Evolutionary conservation across 208 protist species (phyloP), one percentile per base, ranked within the genome.

Genomic region (Phytomonas francai): DNA sequence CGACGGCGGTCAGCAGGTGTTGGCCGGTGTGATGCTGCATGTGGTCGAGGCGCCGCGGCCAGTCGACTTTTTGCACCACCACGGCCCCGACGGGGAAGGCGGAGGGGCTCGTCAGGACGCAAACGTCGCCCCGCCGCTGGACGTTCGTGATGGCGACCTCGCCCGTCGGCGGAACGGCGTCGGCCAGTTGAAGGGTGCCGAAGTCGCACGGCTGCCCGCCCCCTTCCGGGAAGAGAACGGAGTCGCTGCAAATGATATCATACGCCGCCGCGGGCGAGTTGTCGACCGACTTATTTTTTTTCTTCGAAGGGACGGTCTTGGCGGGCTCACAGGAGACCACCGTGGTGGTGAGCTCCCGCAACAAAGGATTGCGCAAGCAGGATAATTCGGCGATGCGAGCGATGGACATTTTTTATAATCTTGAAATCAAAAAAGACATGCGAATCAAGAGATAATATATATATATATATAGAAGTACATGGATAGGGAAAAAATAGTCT

Each of bases 21-120:
- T 97, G 93, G 0, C 79, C 90, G 9, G 89, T 92, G 84, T 97
- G 93, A 59, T 97, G 91, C 78, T 97, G 91, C 87, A 94, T 95
- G 83, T 97, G 91, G 51, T 97, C 91, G 0, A 88, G 62, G 6
- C 93, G 87, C 6, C 91, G 87, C 0, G 33, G 59, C 87, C 88
- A 94, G 65, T 97, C 83, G 12, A 97, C 82, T 3, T 67, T 62
- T 59, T 96, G 66, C 16, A 73, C 25, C 32, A 97, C 88, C 16
- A 59, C 32, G 11, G 81, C 70, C 0, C 89, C 89, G 0, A 82
- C 75, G 0, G 75, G 51, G 25, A 94, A 54, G 1, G 70, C 22
- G 30, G 62, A 62, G 0, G 81, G 70, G 61, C 71, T 77, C 31
- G 56, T 77, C 8, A 92, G 32, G 5, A 94, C 75, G 68, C 89